These are phyloP conservation scores for Adiantum capillusveneris DNA, from an alignment of 75 land plant genomes.

Conservation along the genomic window DNA sequence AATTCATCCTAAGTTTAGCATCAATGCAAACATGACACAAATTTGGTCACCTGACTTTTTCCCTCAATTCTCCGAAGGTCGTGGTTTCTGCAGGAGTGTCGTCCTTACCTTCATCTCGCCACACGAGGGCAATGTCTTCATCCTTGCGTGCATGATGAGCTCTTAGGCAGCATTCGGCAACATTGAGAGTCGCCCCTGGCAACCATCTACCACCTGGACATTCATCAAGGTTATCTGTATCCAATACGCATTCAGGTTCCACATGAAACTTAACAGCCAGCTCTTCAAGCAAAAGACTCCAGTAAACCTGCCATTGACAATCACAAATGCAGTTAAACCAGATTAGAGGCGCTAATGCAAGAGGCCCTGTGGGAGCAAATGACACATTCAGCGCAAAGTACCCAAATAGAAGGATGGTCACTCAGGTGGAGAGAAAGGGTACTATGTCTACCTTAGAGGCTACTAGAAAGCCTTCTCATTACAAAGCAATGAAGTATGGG, in stretches of 20 bases:
- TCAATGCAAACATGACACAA: too few species aligned
- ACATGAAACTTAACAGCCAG: slow-evolving; percentile 45
- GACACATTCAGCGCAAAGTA: too few species aligned
- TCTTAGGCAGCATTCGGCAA: slow-evolving; percentile 64
- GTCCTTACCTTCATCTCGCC: slow-evolving; percentile 80
- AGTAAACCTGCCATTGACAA: slow-evolving; percentile 47
- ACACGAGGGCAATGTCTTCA: slow-evolving; percentile 49
- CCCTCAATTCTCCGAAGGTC: slow-evolving; percentile 47
- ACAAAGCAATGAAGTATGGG: background rate
- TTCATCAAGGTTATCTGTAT: slow-evolving; percentile 13
- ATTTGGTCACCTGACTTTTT: slow-evolving; percentile 52
- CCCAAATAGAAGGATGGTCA: too few species aligned
- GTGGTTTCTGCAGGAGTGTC: slow-evolving; percentile 37
- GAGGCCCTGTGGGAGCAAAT: too few species aligned
- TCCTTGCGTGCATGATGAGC: slow-evolving; percentile 28
- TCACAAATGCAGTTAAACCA: too few species aligned
- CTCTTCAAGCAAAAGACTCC: slow-evolving; percentile 68
- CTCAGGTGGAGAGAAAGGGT: background rate
- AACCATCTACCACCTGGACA: slow-evolving; percentile 88
- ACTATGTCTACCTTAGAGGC: background rate
- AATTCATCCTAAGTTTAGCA: too few species aligned
- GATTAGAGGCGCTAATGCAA: too few species aligned
- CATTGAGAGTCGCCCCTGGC: slow-evolving; percentile 69
- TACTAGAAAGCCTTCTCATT: background rate
- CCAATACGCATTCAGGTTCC: slow-evolving; percentile 55